Evolutionary conservation across 768 basidiomycete species (phyloP), one percentile per base, ranked within the genome.

Genomic region (Hemileccinum rubropunctum): DNA sequence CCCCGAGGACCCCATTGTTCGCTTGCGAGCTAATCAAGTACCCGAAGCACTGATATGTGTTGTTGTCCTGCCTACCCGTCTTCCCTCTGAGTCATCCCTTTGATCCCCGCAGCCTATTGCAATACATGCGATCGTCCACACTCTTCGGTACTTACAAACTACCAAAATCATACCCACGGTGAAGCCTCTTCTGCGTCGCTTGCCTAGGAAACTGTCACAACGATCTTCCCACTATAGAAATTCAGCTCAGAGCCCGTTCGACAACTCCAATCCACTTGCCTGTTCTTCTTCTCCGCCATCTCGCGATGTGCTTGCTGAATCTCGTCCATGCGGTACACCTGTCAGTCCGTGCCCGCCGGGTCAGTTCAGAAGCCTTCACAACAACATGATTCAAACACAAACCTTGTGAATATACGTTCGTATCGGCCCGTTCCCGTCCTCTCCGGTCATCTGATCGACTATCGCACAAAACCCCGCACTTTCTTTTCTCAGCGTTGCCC

Each of bases 381-480:
- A 56, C 30, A 37, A 41, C 54, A 47, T 13, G 36, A 30, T 30
- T 48, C 35, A 47, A 27, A 37, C 45, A 60, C 71, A 52, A 54
- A 83, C 91, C 76, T 88, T 83, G 65, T 95, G 86, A 43, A 95
- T 83, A 58, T 85, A 88, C 1, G 84, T 80, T 53, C 79, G 81
- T 58, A 94, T 75, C 50, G 75, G 72, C 2, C 88, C 88, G 28
- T 68, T 57, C 8, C 84, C 84, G 27, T 71, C 66, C 52, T 67
- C 65, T 18, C 79, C 81, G 7, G 82, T 83, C 53, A 93, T 82
- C 50, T 79, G 71, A 32, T 68, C 64, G 52, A 88, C 70, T 15
- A 82, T 71, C 34, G 83, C 77, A 40, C 68, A 59, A 62, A 94
- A 88, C 49, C 80, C 80, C 56, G 43, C 40, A 45, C 52, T 62